Conservation (phyloP, 352 stramenopile species). For the Globisporangium radiosum region DNA sequence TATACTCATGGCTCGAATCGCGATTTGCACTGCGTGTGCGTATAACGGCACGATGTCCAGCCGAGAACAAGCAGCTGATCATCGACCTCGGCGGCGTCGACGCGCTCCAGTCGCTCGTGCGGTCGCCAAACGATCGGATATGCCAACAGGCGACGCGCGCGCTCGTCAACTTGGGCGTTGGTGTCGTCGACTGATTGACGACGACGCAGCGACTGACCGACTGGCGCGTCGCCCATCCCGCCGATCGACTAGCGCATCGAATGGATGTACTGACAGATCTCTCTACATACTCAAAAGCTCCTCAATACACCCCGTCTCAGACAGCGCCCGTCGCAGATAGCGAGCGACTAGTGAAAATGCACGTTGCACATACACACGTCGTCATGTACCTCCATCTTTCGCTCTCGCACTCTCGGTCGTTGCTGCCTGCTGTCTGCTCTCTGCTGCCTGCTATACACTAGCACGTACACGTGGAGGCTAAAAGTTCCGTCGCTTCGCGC, state of each 20-base stretch:
- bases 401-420: background rate
- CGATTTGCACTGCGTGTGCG: too few relatives aligned
- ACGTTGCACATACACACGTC: background rate
- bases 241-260: too few relatives aligned
- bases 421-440: background rate
- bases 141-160: slow-evolving; percentile 84
- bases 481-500: slow-evolving; percentile 69
- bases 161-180: slow-evolving; percentile 86
- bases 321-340: background rate
- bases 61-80: slow-evolving; percentile 88
- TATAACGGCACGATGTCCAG: slow-evolving; percentile 16
- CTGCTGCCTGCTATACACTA: background rate
- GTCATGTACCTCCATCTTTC: background rate
- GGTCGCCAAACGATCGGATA: slow-evolving; percentile 82
- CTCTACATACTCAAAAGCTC: too few relatives aligned
- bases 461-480: slow-evolving; percentile 12
- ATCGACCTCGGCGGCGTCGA: slow-evolving; percentile 76
- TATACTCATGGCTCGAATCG: background rate
- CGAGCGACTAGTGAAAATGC: background rate
- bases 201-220: too few relatives aligned
- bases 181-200: slow-evolving; percentile 51
- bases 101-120: slow-evolving; percentile 71
- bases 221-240: too few relatives aligned
- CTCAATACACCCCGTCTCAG: too few relatives aligned
- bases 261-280: too few relatives aligned